These are phyloP conservation scores for Hanseniaspora mollemarum DNA, from an alignment of 805 yeast species.

Conservation along the genomic window DNA sequence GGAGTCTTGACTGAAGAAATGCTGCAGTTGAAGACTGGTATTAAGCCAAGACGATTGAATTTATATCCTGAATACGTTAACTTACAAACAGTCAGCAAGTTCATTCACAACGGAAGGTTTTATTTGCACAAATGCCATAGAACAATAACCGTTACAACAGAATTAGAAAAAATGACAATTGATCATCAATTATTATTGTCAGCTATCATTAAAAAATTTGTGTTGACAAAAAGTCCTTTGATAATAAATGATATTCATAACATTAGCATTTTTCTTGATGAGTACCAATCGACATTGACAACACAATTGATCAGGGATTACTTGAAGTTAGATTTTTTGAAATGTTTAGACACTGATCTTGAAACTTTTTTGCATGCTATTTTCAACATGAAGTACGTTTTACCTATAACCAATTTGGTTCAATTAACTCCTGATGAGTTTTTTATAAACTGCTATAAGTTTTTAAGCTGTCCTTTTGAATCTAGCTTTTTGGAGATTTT, in stretches of 20 bases:
- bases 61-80: constrained; percentile 5
- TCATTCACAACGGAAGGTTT: neutral
- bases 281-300: constrained; percentile 5
- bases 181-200: neutral
- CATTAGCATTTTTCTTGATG: constrained; percentile 2
- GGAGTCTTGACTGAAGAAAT: constrained; percentile 10
- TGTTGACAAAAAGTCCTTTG: neutral
- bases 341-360: neutral
- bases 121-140: neutral
- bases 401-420: constrained; percentile 4
- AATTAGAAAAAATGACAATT: neutral
- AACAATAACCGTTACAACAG: neutral
- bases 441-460: neutral
- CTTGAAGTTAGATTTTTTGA: constrained; percentile 8
- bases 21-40: constrained; percentile 6
- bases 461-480: neutral
- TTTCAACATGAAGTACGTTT: constrained; percentile 9
- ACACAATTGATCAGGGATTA: constrained; percentile 8
- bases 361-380: constrained; percentile 1
- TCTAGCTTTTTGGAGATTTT: neutral
- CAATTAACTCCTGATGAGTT: constrained; percentile 15
- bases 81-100: neutral
- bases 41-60: neutral
- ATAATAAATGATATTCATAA: constrained; percentile 13
- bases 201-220: constrained; percentile 2